Conservation (phyloP, 352 stramenopile species). For the Globisporangium mamillatum region DNA sequence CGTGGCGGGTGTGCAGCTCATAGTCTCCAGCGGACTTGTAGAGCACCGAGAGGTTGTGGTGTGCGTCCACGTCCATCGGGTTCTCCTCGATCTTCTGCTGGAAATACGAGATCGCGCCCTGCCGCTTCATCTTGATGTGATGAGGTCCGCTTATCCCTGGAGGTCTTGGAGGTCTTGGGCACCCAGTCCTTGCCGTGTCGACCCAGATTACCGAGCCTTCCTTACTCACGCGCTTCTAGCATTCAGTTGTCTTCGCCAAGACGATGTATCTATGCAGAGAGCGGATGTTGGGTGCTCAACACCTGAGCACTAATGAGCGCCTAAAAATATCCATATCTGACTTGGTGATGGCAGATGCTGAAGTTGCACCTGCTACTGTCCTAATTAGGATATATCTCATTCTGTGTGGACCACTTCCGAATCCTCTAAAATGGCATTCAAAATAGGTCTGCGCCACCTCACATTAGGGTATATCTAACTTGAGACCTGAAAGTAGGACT, state of each 20-base stretch:
- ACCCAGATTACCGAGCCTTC: not conserved
- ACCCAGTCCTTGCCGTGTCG: not conserved
- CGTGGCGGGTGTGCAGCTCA: conserved; percentile 37
- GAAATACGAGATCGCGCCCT: conserved; percentile 66
- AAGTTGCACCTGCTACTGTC: not conserved
- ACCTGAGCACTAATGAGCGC: not conserved
- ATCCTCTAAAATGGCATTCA: not conserved
- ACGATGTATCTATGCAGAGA: not conserved
- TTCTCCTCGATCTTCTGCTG: conserved; percentile 50
- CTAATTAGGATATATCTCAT: not conserved
- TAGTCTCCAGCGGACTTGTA: conserved; percentile 43
- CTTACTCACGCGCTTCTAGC: not conserved
- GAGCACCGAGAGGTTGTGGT: conserved; percentile 61
- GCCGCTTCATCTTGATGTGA: conserved; percentile 31
- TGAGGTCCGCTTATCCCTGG: not conserved
- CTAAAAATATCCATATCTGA: not conserved
- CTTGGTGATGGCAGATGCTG: not conserved
- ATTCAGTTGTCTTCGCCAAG: not conserved
- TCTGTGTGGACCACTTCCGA: not conserved
- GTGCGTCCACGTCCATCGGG: conserved; percentile 48
- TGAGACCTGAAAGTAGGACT: not conserved
- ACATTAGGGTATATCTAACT: not conserved
- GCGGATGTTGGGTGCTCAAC: not conserved
- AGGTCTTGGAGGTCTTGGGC: not conserved
- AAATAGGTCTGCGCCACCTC: not conserved